Percentiles rank a stretch among this genome's conserved stretches.
Evolutionary conservation across 768 basidiomycete genomes (phyloP).

Genomic region (Amanita muscaria): DNA sequence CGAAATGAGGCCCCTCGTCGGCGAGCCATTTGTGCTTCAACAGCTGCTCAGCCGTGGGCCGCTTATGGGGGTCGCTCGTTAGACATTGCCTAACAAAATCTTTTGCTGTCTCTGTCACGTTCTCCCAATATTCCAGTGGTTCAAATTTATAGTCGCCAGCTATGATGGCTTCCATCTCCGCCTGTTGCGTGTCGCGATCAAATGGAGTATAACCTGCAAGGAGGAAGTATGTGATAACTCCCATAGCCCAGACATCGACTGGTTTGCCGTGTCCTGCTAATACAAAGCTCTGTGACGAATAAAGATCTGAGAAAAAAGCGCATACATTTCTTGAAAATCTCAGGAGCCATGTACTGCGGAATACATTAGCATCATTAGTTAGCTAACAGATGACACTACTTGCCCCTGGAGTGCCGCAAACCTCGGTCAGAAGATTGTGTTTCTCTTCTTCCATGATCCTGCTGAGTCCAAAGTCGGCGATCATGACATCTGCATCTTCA

Average conservation of each 20-base stretch:
- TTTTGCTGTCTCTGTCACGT: slow-evolving; percentile 75
- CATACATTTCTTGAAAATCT: slow-evolving; percentile 88
- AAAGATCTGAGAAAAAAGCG: slow-evolving; percentile 9
- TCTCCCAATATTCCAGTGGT: slow-evolving; percentile 73
- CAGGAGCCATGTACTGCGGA: slow-evolving; percentile 83
- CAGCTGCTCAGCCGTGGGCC: slow-evolving; percentile 73
- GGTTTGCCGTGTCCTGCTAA: slow-evolving; percentile 88
- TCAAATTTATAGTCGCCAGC: slow-evolving; percentile 86
- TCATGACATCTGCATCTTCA: slow-evolving; percentile 92
- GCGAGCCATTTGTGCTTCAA: slow-evolving; percentile 81
- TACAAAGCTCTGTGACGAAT: slow-evolving; percentile 5
- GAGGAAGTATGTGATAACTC: slow-evolving; percentile 96
- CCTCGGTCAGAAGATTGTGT: slow-evolving; percentile 81
- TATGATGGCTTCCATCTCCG: slow-evolving; percentile 95
- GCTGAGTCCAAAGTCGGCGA: slow-evolving; percentile 93
- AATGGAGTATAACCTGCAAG: slow-evolving; percentile 93
- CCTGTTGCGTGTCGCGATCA: slow-evolving; percentile 79
- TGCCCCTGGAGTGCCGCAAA: slow-evolving; percentile 90
- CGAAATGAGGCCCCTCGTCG: slow-evolving; percentile 59
- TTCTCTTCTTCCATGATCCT: slow-evolving; percentile 89
- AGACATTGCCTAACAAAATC: slow-evolving; percentile 79
- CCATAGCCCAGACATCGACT: slow-evolving; percentile 96
- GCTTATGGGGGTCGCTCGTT: slow-evolving; percentile 68
- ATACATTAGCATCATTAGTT: slow-evolving; percentile 7
- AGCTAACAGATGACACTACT: slow-evolving; percentile 18